Percentiles rank a stretch among this genome's conserved stretches.
phyloP scores from a whole-genome alignment of 805 yeast species.

The Yamadazyma sp. region DNA sequence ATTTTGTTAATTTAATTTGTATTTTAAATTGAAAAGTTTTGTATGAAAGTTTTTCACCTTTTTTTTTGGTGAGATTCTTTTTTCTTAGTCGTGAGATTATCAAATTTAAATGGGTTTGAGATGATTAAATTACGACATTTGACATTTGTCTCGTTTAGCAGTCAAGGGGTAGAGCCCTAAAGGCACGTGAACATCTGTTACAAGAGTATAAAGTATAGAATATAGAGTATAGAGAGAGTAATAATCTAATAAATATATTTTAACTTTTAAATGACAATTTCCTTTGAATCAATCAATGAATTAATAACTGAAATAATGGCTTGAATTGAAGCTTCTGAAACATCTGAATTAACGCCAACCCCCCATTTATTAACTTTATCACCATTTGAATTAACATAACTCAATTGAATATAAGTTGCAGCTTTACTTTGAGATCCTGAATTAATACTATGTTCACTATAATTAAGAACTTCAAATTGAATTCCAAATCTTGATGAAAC shows the following conservation, averaged over 20 bases:
- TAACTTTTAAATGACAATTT: slow-evolving; percentile 21
- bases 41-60: no score
- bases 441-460: slow-evolving; percentile 73
- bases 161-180: slow-evolving; percentile 2
- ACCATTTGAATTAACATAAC: slow-evolving; percentile 34
- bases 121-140: no score
- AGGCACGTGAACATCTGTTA: neutral
- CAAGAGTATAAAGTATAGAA: no score
- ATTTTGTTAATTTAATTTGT: no score
- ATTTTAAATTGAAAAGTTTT: no score
- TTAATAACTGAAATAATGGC: slow-evolving; percentile 62
- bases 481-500: slow-evolving; percentile 49
- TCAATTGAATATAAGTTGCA: slow-evolving; percentile 67
- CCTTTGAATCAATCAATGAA: slow-evolving; percentile 30
- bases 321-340: slow-evolving; percentile 48
- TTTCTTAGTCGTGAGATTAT: no score
- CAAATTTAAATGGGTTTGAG: no score
- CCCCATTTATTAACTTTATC: slow-evolving; percentile 39
- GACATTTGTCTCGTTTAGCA: no score
- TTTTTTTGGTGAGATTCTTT: no score
- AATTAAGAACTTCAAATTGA: slow-evolving; percentile 60
- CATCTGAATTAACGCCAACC: slow-evolving; percentile 42
- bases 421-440: slow-evolving; percentile 70
- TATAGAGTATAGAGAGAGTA: neutral
- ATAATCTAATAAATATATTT: no score